These are phyloP conservation scores for Psilocybe cyanescens DNA, from an alignment of 768 basidiomycete species.

Conservation along the genomic window DNA sequence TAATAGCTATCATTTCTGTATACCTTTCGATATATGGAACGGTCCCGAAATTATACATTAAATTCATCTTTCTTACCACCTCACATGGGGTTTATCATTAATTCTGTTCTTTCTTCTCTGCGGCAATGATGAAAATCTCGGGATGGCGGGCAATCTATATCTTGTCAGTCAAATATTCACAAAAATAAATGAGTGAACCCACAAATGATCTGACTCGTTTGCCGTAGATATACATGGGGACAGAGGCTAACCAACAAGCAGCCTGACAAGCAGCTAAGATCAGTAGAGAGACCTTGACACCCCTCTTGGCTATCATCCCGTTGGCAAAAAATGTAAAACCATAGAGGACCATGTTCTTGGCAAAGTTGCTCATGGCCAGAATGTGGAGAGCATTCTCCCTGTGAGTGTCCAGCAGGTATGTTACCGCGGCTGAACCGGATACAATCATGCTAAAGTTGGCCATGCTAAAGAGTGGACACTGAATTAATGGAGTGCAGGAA, in stretches of 20 bases:
- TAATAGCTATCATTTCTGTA: conserved; percentile 50
- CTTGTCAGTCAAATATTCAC: not conserved
- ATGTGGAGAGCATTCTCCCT: conserved; percentile 42
- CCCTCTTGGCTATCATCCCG: conserved; percentile 39
- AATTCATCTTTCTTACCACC: not conserved
- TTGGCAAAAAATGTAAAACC: conserved; percentile 48
- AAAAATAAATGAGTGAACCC: conserved; percentile 19
- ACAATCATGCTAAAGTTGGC: conserved; percentile 49
- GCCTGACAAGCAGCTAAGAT: conserved; percentile 44
- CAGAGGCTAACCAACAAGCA: conserved; percentile 42
- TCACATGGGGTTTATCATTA: not conserved
- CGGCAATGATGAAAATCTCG: conserved; percentile 24
- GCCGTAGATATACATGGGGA: conserved; percentile 49
- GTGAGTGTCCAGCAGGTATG: conserved; percentile 51
- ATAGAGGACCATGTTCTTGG: conserved; percentile 49
- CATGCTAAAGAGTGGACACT: conserved; percentile 29
- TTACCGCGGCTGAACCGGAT: conserved; percentile 43
- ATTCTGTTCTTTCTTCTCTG: conserved; percentile 11
- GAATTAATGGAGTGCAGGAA: not conserved
- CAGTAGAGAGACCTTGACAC: conserved; percentile 41
- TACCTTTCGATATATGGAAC: conserved; percentile 54
- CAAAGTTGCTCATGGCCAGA: conserved; percentile 45
- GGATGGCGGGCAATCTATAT: conserved; percentile 23
- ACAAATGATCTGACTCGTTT: conserved; percentile 46
- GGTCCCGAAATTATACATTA: conserved; percentile 26